Conservation (phyloP, 108 stramenopile species). For the Schizochytrium sp. region DNA sequence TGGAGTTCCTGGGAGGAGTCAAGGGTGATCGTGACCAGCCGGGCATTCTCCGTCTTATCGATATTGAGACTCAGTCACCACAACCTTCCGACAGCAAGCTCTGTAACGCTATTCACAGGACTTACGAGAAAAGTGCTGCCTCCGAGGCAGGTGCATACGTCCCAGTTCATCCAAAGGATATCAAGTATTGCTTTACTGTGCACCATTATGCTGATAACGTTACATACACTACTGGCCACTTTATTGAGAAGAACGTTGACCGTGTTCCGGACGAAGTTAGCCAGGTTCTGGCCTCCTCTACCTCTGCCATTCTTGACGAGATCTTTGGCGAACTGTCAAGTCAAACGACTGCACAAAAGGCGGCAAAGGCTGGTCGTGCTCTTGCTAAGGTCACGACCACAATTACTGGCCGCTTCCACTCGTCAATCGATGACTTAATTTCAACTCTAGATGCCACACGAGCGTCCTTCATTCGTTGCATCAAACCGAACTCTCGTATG, state of each 20-base stretch:
- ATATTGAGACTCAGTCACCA: slow-evolving; percentile 13
- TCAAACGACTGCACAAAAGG: not conserved
- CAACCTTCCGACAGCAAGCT: slow-evolving; percentile 61
- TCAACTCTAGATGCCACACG: slow-evolving; percentile 36
- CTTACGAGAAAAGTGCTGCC: not conserved
- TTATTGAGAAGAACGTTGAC: slow-evolving; percentile 81
- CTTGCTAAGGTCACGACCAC: slow-evolving; percentile 5
- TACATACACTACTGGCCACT: slow-evolving; percentile 72
- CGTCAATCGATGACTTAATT: not conserved
- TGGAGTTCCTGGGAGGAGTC: slow-evolving; percentile 29
- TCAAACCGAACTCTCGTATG: slow-evolving; percentile 55
- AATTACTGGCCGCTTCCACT: not conserved
- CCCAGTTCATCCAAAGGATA: slow-evolving; percentile 10
- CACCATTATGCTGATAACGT: slow-evolving; percentile 80
- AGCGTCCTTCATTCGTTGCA: slow-evolving; percentile 50
- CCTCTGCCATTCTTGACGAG: not conserved
- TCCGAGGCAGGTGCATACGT: not conserved
- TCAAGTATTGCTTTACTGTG: slow-evolving; percentile 68
- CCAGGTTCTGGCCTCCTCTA: not conserved
- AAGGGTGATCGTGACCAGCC: not conserved
- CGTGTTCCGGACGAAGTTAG: slow-evolving; percentile 62
- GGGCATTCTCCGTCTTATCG: not conserved
- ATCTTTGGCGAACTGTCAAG: not conserved
- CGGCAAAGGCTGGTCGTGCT: not conserved
- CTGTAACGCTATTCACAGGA: not conserved